Percentiles rank a stretch among this genome's conserved stretches.
Evolutionary conservation across 306 rosid species (phyloP).

Genomic region (Begonia fuchsioides): DNA sequence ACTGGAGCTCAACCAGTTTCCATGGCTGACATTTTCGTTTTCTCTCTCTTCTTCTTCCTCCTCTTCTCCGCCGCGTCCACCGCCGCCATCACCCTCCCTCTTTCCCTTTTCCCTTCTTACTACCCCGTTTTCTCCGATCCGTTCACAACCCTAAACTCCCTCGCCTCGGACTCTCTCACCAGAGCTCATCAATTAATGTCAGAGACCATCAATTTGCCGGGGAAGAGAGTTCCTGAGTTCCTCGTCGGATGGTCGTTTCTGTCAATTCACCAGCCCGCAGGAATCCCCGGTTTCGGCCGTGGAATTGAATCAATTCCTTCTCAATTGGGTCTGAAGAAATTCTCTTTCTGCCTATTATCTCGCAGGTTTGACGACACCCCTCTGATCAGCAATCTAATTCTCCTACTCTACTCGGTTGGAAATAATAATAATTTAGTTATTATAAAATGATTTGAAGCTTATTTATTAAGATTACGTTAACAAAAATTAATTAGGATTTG

Average conservation of each 20-base stretch:
- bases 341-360: slow-evolving; percentile 62
- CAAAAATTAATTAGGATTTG: too few species aligned
- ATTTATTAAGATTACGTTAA: too few species aligned
- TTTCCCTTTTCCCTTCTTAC: slow-evolving; percentile 20
- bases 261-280: slow-evolving; percentile 58
- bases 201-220: slow-evolving; percentile 44
- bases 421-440: too few species aligned
- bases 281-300: slow-evolving; percentile 88
- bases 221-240: slow-evolving; percentile 21
- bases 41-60: slow-evolving; percentile 13
- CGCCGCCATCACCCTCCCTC: slow-evolving; percentile 30
- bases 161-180: slow-evolving; percentile 41
- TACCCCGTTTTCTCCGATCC: slow-evolving; percentile 30
- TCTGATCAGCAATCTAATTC: slow-evolving; percentile 43
- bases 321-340: slow-evolving; percentile 60
- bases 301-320: slow-evolving; percentile 58
- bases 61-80: slow-evolving; percentile 8
- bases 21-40: slow-evolving; percentile 20
- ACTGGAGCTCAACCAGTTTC: neutral
- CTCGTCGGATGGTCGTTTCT: slow-evolving; percentile 68
- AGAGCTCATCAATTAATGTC: slow-evolving; percentile 61
- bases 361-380: slow-evolving; percentile 52
- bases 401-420: too few species aligned
- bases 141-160: slow-evolving; percentile 22
- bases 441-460: too few species aligned